phyloP scores from a whole-genome alignment of 108 stramenopile species.

The Conticribra weissflogii region DNA sequence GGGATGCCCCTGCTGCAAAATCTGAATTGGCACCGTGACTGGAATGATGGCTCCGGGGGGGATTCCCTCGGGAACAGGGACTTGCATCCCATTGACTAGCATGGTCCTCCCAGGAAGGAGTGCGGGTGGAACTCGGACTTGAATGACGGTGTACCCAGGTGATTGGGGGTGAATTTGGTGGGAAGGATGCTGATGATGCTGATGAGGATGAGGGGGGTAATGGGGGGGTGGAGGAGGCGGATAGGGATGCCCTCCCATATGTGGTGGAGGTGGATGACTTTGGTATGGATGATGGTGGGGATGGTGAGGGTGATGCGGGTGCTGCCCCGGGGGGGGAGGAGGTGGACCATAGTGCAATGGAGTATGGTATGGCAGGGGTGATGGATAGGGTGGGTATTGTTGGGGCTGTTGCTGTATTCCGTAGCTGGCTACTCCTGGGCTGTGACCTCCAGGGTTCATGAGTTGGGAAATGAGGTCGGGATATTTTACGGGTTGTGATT shows the following conservation, averaged over 20 bases:
- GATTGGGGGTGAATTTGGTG: neutral
- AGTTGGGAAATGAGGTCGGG: constrained; percentile 44
- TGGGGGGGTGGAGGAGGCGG: neutral
- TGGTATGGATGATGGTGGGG: constrained; percentile 6
- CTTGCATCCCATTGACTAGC: constrained; percentile 61
- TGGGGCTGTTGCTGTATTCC: constrained; percentile 25
- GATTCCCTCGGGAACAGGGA: constrained; percentile 68
- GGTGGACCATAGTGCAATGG: constrained; percentile 15
- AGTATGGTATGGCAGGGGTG: constrained; percentile 18
- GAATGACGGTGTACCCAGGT: constrained; percentile 53
- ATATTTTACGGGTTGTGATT: constrained; percentile 27
- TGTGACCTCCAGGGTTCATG: constrained; percentile 46
- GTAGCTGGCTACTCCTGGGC: constrained; percentile 12
- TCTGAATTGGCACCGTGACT: constrained; percentile 62
- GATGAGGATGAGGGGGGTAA: constrained; percentile 14
- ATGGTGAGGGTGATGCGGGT: neutral
- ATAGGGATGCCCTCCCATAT: neutral
- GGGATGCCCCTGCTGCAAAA: neutral
- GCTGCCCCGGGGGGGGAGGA: neutral
- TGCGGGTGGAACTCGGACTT: constrained; percentile 65
- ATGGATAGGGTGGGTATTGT: constrained; percentile 9
- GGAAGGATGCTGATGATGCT: neutral
- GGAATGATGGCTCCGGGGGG: constrained; percentile 72
- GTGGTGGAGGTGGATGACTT: neutral
- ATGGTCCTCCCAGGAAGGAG: constrained; percentile 65